Base-by-base conservation (phyloP, 768 basidiomycete species). In the Mycena galopus region DNA sequence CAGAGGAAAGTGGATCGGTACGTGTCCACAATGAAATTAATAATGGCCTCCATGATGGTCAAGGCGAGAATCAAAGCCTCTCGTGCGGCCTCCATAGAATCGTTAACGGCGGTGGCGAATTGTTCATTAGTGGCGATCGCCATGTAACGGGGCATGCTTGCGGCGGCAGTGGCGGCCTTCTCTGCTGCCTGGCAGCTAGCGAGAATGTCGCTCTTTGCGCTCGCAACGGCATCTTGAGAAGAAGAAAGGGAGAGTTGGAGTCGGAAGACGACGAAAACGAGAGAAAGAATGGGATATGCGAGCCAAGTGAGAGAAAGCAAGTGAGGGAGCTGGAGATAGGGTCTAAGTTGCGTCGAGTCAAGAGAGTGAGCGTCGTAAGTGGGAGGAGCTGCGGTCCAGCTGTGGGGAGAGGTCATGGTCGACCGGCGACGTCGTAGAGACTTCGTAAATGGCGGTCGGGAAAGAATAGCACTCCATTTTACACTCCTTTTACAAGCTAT, bases 1-100 rank as follows among this genome's bases (percentile, higher is more conserved):
- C 97, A 99, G 63, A 99, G 87, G 78, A 97, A 92, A 4, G 97
- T 94, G 4, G 96, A 97, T 47, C 96, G 93, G 79, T 98, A 99
- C 56, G 93, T 90, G 82, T 96, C 93, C 74, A 99, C 89, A 74
- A 98, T 89, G 81, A 99, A 98, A 77, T 94, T 96, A 82, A 96
- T 92, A 77, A 97, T 88, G 0, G 87, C 91, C 79, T 98, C 95
- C 90, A 97, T 93, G 42, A 91, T 85, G 0, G 94, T 97, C 67
- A 98, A 84, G 3, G 94, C 83, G 47, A 95, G 83, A 39, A 93
- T 84, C 63, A 98, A 87, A 8, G 92, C 88, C 12, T 86, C 90
- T 25, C 94, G 92, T 21, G 96, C 92, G 27, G 88, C 94, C 65
- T 92, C 86, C 82, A 98, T 88, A 0, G 91, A 89, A 17, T 87